Base-by-base conservation (phyloP, 2,329 filamentous ascomycete genomes). In the Paecilomyces dactylethromorphus region DNA sequence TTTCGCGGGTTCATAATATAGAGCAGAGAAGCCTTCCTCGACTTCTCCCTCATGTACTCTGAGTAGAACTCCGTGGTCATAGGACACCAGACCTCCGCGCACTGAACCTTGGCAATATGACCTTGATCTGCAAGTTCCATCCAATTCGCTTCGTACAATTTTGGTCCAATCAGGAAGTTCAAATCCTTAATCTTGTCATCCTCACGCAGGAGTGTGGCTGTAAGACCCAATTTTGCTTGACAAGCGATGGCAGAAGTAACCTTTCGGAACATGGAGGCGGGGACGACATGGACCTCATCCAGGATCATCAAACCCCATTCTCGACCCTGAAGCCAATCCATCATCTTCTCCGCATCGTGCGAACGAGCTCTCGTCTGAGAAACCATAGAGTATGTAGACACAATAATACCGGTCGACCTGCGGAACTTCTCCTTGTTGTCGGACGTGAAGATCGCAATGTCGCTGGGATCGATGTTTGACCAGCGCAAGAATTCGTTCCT, bases 301-400 rank as follows among this genome's bases (percentile, higher is more conserved):
- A 97, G 82, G 58, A 99, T 88, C 88, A 99, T 95, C 60, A 99
- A 80, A 67, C 94, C 94, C 94, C 94, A 99, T 81, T 99, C 94
- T 63, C 92, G 87, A 3, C 84, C 83, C 18, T 87, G 87, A 62
- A 99, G 83, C 72, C 96, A 97, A 62, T 94, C 87, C 91, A 99
- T 97, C 86, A 97, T 96, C 79, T 96, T 95, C 70, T 94, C 87
- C 2, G 93, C 90, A 71, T 99, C 93, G 71, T 97, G 88, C 1
- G 94, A 93, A 59, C 93, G 84, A 60, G 91, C 89, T 55, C 91
- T 84, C 13, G 88, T 92, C 69, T 94, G 90, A 8, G 91, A 96
- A n/a, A 99, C 92, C 94, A 99, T 99, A 60, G 91, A 94, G 74
- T 99, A 99, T 1, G 94, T 99, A 11, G 92, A 96, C 56, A 99